phyloP scores from a whole-genome alignment of 768 basidiomycete genomes.

The Tephrocybe rancida region DNA sequence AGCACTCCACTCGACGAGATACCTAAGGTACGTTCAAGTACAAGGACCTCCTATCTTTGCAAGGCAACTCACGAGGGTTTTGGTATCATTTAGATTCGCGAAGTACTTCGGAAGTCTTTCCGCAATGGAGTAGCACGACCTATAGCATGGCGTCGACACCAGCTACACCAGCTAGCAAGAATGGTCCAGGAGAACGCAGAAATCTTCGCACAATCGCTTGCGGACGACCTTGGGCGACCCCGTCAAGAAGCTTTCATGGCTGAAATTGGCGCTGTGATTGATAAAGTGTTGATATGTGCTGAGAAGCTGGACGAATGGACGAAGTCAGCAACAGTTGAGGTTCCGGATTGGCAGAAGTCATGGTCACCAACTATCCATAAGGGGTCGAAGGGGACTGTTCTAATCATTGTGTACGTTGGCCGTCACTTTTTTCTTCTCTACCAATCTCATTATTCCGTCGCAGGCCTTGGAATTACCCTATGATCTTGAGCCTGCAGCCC shows the following conservation, averaged over 20 bases:
- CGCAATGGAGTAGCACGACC: slow-evolving; percentile 49
- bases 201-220: slow-evolving; percentile 49
- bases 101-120: slow-evolving; percentile 48
- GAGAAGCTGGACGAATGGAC: slow-evolving; percentile 62
- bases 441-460: slow-evolving; percentile 14
- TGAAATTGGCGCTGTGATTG: slow-evolving; percentile 50
- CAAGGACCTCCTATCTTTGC: background rate
- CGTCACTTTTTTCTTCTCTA: slow-evolving; percentile 21
- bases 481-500: slow-evolving; percentile 57
- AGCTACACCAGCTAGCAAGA: slow-evolving; percentile 63
- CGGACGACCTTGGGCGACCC: slow-evolving; percentile 53
- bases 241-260: slow-evolving; percentile 36
- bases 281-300: slow-evolving; percentile 43
- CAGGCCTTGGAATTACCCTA: slow-evolving; percentile 73
- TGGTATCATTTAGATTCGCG: slow-evolving; percentile 29
- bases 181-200: slow-evolving; percentile 65
- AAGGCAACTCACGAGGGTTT: background rate
- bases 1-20: slow-evolving; percentile 24
- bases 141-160: slow-evolving; percentile 62
- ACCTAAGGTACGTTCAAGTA: slow-evolving; percentile 12
- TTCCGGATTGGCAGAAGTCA: slow-evolving; percentile 44
- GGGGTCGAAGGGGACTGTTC: slow-evolving; percentile 60
- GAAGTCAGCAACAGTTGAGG: slow-evolving; percentile 39
- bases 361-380: slow-evolving; percentile 59
- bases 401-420: slow-evolving; percentile 62